Percentiles rank a stretch among this genome's conserved stretches.
Evolutionary conservation across 805 yeast genomes (phyloP).

Genomic region (Jamesozyma lodderae): DNA sequence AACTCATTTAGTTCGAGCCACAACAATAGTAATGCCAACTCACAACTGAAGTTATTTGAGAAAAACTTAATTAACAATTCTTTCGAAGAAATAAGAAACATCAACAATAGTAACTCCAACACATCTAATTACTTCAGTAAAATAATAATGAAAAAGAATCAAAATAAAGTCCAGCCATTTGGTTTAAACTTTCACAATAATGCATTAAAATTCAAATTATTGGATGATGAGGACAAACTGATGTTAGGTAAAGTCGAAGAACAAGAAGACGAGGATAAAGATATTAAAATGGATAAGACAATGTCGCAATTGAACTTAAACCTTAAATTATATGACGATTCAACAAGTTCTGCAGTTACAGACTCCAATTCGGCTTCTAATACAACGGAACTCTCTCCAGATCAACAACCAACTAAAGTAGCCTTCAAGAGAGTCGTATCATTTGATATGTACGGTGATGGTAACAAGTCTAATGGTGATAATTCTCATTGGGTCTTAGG

Average conservation of each 20-base stretch:
- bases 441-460: slow-evolving; percentile 26
- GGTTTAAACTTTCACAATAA: slow-evolving; percentile 7
- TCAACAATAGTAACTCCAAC: slow-evolving; percentile 7
- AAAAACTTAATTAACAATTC: slow-evolving; percentile 23
- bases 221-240: slow-evolving; percentile 27
- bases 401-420: slow-evolving; percentile 1
- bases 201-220: slow-evolving; percentile 3
- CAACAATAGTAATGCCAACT: background rate
- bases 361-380: background rate
- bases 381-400: background rate
- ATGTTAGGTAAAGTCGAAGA: slow-evolving; percentile 19
- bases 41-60: slow-evolving; percentile 15
- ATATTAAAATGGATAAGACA: background rate
- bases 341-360: background rate
- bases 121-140: slow-evolving; percentile 3
- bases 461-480: slow-evolving; percentile 7
- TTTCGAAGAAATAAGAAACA: slow-evolving; percentile 21
- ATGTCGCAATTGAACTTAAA: background rate
- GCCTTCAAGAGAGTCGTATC: slow-evolving; percentile 25
- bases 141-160: slow-evolving; percentile 5
- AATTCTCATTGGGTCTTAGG: slow-evolving; percentile 28
- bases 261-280: background rate
- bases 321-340: slow-evolving; percentile 6
- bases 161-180: slow-evolving; percentile 12
- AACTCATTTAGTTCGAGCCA: background rate